A percentile compares a stretch with the other conserved stretches of the same genome.
Conservation (phyloP, 768 basidiomycete genomes). For the Fibroporia radiculosa region DNA sequence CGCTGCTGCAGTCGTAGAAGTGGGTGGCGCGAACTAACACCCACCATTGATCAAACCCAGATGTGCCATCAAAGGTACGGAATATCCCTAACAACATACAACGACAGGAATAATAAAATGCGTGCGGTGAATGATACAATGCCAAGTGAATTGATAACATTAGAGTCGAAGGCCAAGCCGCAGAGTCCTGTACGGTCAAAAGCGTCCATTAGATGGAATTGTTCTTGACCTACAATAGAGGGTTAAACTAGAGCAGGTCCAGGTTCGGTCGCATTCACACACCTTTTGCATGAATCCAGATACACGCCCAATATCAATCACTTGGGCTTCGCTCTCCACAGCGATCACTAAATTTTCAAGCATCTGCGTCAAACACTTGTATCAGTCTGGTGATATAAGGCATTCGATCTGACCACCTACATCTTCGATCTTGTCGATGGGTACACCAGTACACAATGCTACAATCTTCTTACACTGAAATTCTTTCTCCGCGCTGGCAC, state of each 20-base stretch:
- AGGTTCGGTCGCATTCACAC: too few species aligned
- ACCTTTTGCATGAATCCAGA: slow-evolving; percentile 92
- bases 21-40: too few species aligned
- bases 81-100: background rate
- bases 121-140: background rate
- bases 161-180: background rate
- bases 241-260: too few species aligned
- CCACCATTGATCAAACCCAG: too few species aligned
- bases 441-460: slow-evolving; percentile 79
- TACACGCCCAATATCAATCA: slow-evolving; percentile 77
- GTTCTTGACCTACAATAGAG: background rate
- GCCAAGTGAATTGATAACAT: background rate
- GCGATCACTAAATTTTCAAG: slow-evolving; percentile 80
- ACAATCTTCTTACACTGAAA: slow-evolving; percentile 90
- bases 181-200: background rate
- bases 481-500: slow-evolving; percentile 81
- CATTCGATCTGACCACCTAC: slow-evolving; percentile 38
- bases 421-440: slow-evolving; percentile 83
- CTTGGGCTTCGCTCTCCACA: slow-evolving; percentile 75
- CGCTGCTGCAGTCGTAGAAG: too few species aligned
- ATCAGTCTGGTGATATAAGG: slow-evolving; percentile 5
- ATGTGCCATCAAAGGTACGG: background rate
- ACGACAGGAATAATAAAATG: background rate
- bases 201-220: background rate
- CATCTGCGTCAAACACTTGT: slow-evolving; percentile 41